phyloP scores from a whole-genome alignment of 2,329 filamentous ascomycete species.

The Talaromyces rugulosus region DNA sequence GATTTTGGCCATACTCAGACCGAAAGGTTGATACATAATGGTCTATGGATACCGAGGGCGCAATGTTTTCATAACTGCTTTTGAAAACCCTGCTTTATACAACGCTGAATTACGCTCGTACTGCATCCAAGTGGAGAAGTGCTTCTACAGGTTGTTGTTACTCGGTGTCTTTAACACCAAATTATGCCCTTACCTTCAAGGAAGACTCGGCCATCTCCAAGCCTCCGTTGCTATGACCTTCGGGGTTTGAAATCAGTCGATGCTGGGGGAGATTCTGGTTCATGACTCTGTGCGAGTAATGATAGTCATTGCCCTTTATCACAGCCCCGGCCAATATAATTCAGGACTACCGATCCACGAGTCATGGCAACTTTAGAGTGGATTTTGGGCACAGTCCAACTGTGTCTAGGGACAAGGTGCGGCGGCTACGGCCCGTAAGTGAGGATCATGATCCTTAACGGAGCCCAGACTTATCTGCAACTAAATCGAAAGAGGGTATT shows the following conservation, averaged over 20 bases:
- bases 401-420: background rate
- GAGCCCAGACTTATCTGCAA: background rate
- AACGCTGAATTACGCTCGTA: background rate
- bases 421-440: background rate
- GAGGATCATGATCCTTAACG: background rate
- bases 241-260: background rate
- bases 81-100: background rate
- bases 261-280: background rate
- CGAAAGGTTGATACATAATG: background rate
- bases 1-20: background rate
- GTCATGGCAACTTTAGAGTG: background rate
- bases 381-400: background rate
- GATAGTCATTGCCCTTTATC: background rate
- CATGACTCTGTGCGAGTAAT: background rate
- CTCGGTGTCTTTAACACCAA: background rate
- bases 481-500: background rate
- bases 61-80: background rate
- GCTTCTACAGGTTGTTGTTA: background rate
- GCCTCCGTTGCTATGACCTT: background rate
- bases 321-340: background rate
- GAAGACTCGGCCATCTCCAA: background rate
- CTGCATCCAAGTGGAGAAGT: background rate
- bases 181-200: background rate
- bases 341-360: background rate
- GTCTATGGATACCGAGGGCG: background rate